Conservation (phyloP, 495 filamentous ascomycete species). For the Penicillium waksmanii region DNA sequence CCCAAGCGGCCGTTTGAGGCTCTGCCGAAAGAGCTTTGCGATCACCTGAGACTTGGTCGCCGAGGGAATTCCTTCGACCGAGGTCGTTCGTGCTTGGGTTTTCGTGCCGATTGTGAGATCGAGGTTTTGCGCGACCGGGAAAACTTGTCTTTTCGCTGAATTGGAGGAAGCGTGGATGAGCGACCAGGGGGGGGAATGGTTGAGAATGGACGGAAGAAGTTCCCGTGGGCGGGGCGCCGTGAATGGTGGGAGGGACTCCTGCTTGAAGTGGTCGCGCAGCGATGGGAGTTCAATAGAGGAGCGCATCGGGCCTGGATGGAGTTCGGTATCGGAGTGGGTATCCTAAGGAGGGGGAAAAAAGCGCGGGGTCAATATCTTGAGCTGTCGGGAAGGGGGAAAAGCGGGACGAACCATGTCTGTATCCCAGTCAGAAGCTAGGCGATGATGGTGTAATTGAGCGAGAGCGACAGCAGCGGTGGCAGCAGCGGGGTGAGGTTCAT, state of each 20-base stretch:
- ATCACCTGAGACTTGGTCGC: constrained; percentile 71
- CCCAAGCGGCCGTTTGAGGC: constrained; percentile 66
- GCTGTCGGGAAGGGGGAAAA: not conserved
- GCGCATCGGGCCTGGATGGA: constrained; percentile 57
- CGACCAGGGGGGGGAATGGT: constrained; percentile 79
- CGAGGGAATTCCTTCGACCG: constrained; percentile 70
- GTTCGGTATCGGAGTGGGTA: constrained; percentile 72
- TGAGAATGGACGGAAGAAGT: constrained; percentile 79
- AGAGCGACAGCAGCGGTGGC: constrained; percentile 85
- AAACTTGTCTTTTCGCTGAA: constrained; percentile 67
- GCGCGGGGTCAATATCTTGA: constrained; percentile 6
- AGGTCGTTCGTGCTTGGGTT: constrained; percentile 74
- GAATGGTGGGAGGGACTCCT: constrained; percentile 66
- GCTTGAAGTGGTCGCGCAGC: constrained; percentile 71
- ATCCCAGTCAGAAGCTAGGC: constrained; percentile 80
- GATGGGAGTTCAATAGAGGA: constrained; percentile 75
- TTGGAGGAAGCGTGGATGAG: constrained; percentile 81
- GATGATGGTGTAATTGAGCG: constrained; percentile 84
- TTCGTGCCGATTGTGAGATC: constrained; percentile 71
- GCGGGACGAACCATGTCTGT: constrained; percentile 71
- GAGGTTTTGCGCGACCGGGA: constrained; percentile 81
- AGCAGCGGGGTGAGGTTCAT: constrained; percentile 70
- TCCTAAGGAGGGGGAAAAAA: constrained; percentile 51
- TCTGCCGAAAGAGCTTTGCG: constrained; percentile 85
- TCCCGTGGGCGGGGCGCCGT: constrained; percentile 66